Conservation (phyloP, 306 rosid species). For the Quercus cerris region DNA sequence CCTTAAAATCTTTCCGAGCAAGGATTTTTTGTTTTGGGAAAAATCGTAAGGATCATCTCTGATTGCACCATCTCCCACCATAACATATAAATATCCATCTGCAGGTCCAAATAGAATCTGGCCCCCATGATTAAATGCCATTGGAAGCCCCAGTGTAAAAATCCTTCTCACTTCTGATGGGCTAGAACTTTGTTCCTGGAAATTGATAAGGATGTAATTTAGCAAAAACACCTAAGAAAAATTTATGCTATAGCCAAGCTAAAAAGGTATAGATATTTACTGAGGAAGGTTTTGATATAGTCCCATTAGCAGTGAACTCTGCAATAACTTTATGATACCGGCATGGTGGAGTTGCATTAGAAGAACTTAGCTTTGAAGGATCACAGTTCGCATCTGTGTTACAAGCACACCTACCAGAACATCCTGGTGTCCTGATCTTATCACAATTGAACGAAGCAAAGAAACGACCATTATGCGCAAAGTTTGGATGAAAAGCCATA, state of each 20-base stretch:
- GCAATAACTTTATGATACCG: constrained; percentile 37
- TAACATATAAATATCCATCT: constrained; percentile 41
- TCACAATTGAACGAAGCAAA: constrained; percentile 37
- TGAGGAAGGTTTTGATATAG: constrained; percentile 23
- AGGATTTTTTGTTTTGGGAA: constrained; percentile 43
- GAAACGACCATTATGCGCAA: constrained; percentile 31
- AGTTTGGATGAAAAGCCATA: constrained; percentile 51
- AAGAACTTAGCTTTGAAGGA: constrained; percentile 30
- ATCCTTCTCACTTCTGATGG: constrained; percentile 41
- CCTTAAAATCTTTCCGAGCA: constrained; percentile 47
- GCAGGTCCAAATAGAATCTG: constrained; percentile 45
- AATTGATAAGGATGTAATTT: neutral
- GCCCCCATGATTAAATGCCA: constrained; percentile 26
- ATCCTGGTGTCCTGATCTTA: constrained; percentile 26
- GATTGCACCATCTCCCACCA: constrained; percentile 27
- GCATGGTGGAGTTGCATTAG: constrained; percentile 32
- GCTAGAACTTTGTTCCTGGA: constrained; percentile 28
- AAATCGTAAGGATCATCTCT: constrained; percentile 37
- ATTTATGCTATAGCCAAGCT: no score
- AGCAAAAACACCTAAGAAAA: neutral
- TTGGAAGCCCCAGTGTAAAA: constrained; percentile 33
- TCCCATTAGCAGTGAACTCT: constrained; percentile 40
- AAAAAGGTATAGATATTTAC: constrained; percentile 4
- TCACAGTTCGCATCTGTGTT: constrained; percentile 34
- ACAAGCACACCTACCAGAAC: constrained; percentile 54